Evolutionary conservation across 139 green algal species (phyloP).

Genomic region (Auxenochlorella pyrenoidosa): DNA sequence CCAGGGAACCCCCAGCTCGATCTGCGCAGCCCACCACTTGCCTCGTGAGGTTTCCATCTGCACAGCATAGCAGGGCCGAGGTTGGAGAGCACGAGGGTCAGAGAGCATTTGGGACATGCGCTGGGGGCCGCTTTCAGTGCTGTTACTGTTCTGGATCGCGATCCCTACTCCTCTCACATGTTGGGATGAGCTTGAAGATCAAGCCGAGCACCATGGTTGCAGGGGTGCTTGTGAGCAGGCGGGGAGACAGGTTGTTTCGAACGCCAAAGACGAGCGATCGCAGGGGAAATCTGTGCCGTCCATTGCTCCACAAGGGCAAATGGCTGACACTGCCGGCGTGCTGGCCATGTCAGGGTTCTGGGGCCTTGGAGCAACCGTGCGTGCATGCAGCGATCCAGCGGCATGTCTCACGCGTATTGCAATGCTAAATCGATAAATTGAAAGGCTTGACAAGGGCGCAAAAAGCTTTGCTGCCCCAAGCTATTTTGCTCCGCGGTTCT

Average conservation of each 20-base stretch:
- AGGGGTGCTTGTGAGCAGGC: not conserved
- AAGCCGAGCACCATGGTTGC: constrained; percentile 15
- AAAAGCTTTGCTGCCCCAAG: no score
- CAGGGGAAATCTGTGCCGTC: not conserved
- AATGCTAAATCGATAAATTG: no score
- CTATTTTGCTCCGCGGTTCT: no score
- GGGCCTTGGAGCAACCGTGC: no score
- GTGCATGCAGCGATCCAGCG: no score
- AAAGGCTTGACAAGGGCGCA: no score
- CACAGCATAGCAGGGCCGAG: not conserved
- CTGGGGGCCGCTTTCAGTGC: not conserved
- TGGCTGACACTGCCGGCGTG: no score
- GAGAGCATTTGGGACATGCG: not conserved
- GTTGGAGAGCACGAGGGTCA: not conserved
- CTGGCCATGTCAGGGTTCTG: no score
- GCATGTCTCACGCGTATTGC: no score
- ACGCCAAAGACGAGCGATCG: not conserved
- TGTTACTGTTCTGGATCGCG: not conserved
- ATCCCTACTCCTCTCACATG: not conserved
- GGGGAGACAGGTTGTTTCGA: not conserved
- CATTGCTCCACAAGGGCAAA: not conserved
- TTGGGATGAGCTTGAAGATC: constrained; percentile 23
- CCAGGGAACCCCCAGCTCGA: no score
- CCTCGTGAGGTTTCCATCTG: constrained; percentile 15
- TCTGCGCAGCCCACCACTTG: not conserved